Base-by-base conservation (phyloP, 805 yeast species). In the Saccharomycopsis amapae region DNA sequence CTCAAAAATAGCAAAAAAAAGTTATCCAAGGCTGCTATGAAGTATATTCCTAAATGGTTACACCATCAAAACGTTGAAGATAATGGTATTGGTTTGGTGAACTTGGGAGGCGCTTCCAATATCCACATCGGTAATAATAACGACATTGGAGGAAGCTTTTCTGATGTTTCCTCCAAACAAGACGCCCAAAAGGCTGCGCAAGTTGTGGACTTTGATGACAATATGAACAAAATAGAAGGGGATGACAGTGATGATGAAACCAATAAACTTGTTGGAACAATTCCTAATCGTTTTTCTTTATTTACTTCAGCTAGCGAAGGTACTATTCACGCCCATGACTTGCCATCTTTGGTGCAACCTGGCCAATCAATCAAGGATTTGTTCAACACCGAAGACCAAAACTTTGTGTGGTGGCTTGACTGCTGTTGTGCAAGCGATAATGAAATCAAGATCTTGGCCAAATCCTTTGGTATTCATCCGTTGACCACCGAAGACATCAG, bases 401-500 rank as follows among this genome's bases (percentile, higher is more conserved):
- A 76, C 45, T 78, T 80, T 2, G 72, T 79, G 10, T 83, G 93
- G 93, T 90, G 97, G 97, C 68, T 93, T 36, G 96, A 93, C 62
- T 90, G 97, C 61, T 71, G 78, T 39, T 84, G 96, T 58, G 97
- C 98, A 5, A 86, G 96, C 0, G 97, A 90, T 60, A 79, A 79
- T 22, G 98, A 93, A 65, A 87, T 93, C 95, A 84, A 84, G 60
- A 80, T 85, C 57, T 62, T 93, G 35, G 83, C 96, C 7, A 89
- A 89, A 57, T 90, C 97, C 0, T 93, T 93, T 63, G 96, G 96
- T 9, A 85, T 90, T 66, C 98, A 90, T 69, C 98, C 98, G 25
- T 79, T 90, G 70, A 90, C 98, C 0, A 87, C 96, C 1, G 98
- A 90, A 67, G 98, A 90, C 80, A 89, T 90, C 54, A 71, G 96